A percentile compares a stretch with the other conserved stretches of the same genome.
Evolutionary conservation across 169 alveolate genomes (phyloP).

Genomic region (Plasmodium gallinaceum): DNA sequence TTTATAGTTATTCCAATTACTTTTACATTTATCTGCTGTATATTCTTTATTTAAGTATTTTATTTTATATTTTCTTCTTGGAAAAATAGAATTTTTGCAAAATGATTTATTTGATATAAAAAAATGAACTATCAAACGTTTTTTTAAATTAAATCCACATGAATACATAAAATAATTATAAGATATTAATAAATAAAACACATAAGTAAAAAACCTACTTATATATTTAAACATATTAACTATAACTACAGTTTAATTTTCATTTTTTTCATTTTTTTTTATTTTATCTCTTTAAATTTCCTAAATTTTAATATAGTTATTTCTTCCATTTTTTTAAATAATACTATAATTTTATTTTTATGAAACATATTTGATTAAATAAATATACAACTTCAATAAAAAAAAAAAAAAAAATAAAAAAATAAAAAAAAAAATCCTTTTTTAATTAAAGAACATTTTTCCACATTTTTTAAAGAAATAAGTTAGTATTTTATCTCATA

Average conservation of each 20-base stretch:
- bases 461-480: too few species aligned
- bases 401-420: not conserved
- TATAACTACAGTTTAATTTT: not conserved
- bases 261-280: constrained; percentile 18
- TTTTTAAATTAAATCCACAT: constrained; percentile 16
- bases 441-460: too few species aligned
- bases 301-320: not conserved
- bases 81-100: not conserved
- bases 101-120: constrained; percentile 8
- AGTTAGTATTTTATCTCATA: too few species aligned
- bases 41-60: not conserved
- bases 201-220: constrained; percentile 24
- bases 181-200: constrained; percentile 32
- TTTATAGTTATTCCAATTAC: too few species aligned
- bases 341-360: not conserved
- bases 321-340: constrained; percentile 2
- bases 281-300: not conserved
- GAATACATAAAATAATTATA: constrained; percentile 15
- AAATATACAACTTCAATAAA: not conserved
- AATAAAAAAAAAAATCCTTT: too few species aligned
- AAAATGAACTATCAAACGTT: not conserved
- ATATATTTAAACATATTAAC: constrained; percentile 66
- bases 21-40: too few species aligned
- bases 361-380: not conserved
- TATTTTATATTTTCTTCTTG: not conserved